Evolutionary conservation across 2,329 filamentous ascomycete species (phyloP).

Genomic region (Sporothrix humicola): DNA sequence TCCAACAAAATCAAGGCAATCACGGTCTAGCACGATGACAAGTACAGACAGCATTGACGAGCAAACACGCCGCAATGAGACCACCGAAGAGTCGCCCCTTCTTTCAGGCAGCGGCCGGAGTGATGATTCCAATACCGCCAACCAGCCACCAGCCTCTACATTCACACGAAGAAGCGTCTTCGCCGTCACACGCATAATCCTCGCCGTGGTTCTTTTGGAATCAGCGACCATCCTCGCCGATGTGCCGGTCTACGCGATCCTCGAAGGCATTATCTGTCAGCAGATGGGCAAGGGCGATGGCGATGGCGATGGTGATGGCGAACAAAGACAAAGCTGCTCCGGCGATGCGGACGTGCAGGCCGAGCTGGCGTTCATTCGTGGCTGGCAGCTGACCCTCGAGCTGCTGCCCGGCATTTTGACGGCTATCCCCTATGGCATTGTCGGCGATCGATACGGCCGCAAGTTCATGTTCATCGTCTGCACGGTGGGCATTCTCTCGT

Average conservation of each 20-base stretch:
- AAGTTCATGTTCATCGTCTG: slow-evolving; percentile 7
- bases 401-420: slow-evolving; percentile 19
- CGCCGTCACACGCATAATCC: background rate
- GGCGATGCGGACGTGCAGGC: slow-evolving; percentile 22
- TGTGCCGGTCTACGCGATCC: background rate
- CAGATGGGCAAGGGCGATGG: slow-evolving; percentile 3
- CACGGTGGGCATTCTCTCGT: background rate
- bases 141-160: background rate
- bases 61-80: background rate
- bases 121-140: background rate
- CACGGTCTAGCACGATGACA: background rate
- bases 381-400: slow-evolving; percentile 28
- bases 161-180: slow-evolving; percentile 5
- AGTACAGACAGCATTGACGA: background rate
- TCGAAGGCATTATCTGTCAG: slow-evolving; percentile 4
- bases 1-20: background rate
- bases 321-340: slow-evolving; percentile 22
- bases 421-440: slow-evolving; percentile 17
- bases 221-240: background rate
- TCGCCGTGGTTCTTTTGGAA: background rate
- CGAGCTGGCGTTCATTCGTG: slow-evolving; percentile 26
- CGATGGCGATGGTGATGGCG: background rate
- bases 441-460: slow-evolving; percentile 23
- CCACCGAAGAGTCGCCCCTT: slow-evolving; percentile 10
- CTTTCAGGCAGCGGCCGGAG: background rate